phyloP scores from a whole-genome alignment of 1,284 basidiomycete genomes.

The Meira nashicola region DNA sequence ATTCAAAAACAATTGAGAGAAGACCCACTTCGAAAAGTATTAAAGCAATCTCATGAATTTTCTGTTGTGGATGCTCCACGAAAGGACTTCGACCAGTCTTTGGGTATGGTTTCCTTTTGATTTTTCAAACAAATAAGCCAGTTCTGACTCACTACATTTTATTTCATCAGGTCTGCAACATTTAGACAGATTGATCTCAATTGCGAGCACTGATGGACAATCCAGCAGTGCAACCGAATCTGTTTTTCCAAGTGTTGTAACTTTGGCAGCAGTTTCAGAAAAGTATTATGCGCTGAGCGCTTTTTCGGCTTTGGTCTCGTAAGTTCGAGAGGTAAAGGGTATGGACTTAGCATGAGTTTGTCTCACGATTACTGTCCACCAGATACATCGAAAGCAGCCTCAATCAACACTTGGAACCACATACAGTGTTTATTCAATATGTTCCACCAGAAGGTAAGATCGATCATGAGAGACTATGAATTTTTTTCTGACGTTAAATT shows the following conservation, averaged over 20 bases:
- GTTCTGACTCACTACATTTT: too few relatives aligned
- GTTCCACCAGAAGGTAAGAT: slow-evolving; percentile 8
- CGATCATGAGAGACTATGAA: not conserved
- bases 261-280: not conserved
- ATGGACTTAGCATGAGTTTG: not conserved
- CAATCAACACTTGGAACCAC: not conserved
- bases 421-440: slow-evolving; percentile 9
- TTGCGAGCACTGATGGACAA: too few relatives aligned
- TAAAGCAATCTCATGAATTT: not conserved
- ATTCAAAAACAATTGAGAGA: too few relatives aligned
- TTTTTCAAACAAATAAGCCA: too few relatives aligned
- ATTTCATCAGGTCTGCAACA: too few relatives aligned
- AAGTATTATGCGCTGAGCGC: slow-evolving; percentile 15
- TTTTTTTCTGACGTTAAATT: not conserved
- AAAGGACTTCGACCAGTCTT: not conserved
- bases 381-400: slow-evolving; percentile 8
- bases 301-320: slow-evolving; percentile 15
- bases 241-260: not conserved
- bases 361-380: not conserved
- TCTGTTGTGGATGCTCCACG: not conserved
- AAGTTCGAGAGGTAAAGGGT: not conserved
- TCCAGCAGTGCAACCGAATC: too few relatives aligned
- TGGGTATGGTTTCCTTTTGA: too few relatives aligned
- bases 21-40: not conserved
- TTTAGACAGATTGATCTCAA: too few relatives aligned